These are phyloP conservation scores for Mortierella sp. DNA, from an alignment of 371 early-diverging fungal genomes.

Conservation along the genomic window DNA sequence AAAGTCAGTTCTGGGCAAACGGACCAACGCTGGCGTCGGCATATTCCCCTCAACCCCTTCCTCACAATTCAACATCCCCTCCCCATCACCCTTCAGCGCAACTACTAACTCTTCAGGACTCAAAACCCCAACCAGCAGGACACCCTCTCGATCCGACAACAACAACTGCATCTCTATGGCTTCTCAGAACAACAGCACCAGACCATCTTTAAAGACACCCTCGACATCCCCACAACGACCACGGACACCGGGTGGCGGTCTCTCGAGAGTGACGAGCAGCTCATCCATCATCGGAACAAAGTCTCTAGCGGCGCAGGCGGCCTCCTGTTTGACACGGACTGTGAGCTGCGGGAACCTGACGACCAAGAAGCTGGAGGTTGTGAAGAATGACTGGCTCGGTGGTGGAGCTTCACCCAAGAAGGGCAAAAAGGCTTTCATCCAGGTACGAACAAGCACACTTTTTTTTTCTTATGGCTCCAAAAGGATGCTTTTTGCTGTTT, in stretches of 20 bases:
- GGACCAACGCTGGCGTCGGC: constrained; percentile 15
- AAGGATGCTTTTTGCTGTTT: not conserved
- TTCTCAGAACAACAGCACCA: not conserved
- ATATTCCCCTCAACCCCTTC: constrained; percentile 18
- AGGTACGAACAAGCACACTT: constrained; percentile 6
- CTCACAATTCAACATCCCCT: not conserved
- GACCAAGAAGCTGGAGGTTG: constrained; percentile 49
- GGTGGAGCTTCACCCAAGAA: constrained; percentile 34
- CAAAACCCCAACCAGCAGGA: constrained; percentile 7
- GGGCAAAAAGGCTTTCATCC: constrained; percentile 23
- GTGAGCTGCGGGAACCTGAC: constrained; percentile 33
- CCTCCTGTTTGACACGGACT: constrained; percentile 32
- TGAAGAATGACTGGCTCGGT: constrained; percentile 40
- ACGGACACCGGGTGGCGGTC: constrained; percentile 19
- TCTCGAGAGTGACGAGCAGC: constrained; percentile 19
- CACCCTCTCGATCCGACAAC: not conserved
- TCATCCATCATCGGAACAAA: constrained; percentile 12
- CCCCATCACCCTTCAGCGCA: constrained; percentile 5
- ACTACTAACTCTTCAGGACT: not conserved
- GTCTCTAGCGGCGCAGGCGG: constrained; percentile 29
- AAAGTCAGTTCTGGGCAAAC: constrained; percentile 35
- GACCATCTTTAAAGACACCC: not conserved
- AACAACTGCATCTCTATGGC: constrained; percentile 5
- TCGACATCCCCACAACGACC: constrained; percentile 4
- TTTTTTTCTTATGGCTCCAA: not conserved